Conservation (phyloP, 768 basidiomycete genomes). For the Amanita thiersii region DNA sequence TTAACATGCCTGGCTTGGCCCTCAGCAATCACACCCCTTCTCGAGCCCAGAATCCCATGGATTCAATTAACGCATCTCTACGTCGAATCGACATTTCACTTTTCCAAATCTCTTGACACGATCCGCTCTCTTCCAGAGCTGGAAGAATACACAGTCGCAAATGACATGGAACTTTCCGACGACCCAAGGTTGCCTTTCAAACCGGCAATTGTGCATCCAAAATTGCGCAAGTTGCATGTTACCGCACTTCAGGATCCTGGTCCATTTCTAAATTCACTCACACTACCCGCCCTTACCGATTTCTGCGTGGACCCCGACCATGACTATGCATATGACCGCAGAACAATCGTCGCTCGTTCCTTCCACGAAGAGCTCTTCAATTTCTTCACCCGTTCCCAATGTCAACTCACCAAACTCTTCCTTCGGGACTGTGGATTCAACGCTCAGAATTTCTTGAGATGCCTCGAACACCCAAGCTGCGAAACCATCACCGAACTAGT, state of each 20-base stretch:
- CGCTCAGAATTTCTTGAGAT: background rate
- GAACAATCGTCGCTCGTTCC: background rate
- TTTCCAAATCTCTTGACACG: background rate
- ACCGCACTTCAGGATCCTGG: too few relatives aligned
- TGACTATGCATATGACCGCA: background rate
- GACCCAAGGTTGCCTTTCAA: background rate
- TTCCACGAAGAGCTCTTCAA: slow-evolving; percentile 1
- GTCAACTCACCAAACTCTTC: background rate
- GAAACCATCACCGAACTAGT: background rate
- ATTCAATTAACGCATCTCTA: background rate
- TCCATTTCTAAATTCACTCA: background rate
- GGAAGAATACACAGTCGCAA: background rate
- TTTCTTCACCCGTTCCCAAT: slow-evolving; percentile 5
- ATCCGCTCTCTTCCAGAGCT: background rate
- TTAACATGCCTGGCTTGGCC: background rate
- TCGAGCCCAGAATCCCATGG: background rate
- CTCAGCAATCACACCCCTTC: background rate
- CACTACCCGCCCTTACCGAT: background rate
- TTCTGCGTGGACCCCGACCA: background rate
- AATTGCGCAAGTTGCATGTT: background rate
- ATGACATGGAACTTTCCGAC: background rate
- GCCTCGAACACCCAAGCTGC: background rate
- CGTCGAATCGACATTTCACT: background rate
- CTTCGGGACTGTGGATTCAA: slow-evolving; percentile 1
- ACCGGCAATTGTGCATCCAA: background rate